Percentiles rank a stretch among this genome's conserved stretches.
These are phyloP conservation scores for Fusarium brevicatenulatum DNA, from an alignment of 2,329 filamentous ascomycete genomes.

Conservation along the genomic window DNA sequence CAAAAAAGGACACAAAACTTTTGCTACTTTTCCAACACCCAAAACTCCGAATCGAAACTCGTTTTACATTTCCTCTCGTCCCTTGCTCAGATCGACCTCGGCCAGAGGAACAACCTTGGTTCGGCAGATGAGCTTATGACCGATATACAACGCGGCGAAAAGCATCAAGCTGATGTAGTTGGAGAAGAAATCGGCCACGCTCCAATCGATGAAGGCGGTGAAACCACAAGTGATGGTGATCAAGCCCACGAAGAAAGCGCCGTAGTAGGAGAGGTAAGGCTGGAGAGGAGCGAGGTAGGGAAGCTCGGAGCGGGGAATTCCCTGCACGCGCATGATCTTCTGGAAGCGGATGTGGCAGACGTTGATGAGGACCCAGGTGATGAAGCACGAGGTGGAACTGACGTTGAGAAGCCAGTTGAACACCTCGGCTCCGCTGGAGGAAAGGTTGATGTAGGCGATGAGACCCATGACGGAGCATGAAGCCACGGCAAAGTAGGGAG, in stretches of 20 bases:
- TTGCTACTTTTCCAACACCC: conserved; percentile 18
- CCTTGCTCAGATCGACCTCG: conserved; percentile 51
- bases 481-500: conserved; percentile 70
- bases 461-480: conserved; percentile 66
- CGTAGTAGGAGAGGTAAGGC: conserved; percentile 73
- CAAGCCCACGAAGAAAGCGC: conserved; percentile 71
- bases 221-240: conserved; percentile 77
- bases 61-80: conserved; percentile 30
- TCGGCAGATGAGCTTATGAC: conserved; percentile 65
- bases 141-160: conserved; percentile 67
- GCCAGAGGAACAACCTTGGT: conserved; percentile 51
- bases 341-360: conserved; percentile 73
- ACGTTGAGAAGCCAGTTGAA: conserved; percentile 81
- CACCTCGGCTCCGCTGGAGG: conserved; percentile 65
- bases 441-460: conserved; percentile 75
- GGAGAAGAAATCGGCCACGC: conserved; percentile 69
- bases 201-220: conserved; percentile 73
- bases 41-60: conserved; percentile 11
- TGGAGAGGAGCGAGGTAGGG: conserved; percentile 71
- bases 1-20: conserved; percentile 16
- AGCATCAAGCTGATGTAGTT: conserved; percentile 73
- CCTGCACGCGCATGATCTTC: conserved; percentile 65
- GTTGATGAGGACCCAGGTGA: conserved; percentile 75
- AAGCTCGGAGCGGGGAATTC: conserved; percentile 65
- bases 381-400: conserved; percentile 74